phyloP scores from a whole-genome alignment of 1,284 basidiomycete genomes.

The Cerrena zonata region DNA sequence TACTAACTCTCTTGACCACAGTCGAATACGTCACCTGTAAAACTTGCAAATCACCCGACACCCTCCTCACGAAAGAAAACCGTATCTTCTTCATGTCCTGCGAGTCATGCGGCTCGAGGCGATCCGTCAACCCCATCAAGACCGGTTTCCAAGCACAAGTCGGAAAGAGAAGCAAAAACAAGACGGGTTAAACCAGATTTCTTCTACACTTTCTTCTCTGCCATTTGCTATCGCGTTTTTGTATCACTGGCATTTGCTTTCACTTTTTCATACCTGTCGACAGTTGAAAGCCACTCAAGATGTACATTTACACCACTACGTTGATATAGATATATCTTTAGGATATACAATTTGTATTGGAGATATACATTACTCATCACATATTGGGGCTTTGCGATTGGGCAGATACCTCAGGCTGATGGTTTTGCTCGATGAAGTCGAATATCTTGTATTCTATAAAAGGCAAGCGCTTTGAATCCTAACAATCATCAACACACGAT shows the following conservation, averaged over 20 bases:
- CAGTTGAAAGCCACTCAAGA: neutral
- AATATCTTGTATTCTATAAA: neutral
- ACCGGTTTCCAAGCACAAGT: constrained; percentile 98
- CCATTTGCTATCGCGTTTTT: neutral
- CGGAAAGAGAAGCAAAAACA: constrained; percentile 75
- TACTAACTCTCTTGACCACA: constrained; percentile 26
- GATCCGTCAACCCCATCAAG: constrained; percentile 96
- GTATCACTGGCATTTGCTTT: neutral
- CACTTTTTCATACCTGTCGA: neutral
- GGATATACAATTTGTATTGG: neutral
- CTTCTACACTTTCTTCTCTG: neutral
- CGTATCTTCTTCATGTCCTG: constrained; percentile 99
- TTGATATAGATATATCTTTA: neutral
- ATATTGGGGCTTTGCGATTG: neutral
- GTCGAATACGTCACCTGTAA: constrained; percentile 99
- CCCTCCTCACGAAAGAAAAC: constrained; percentile 93
- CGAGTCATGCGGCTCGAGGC: constrained; percentile 86
- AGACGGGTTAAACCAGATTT: constrained; percentile 35
- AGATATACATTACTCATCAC: neutral
- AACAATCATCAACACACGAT: neutral
- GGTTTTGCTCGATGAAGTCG: neutral
- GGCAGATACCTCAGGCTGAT: neutral
- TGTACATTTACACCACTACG: neutral
- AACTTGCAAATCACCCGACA: constrained; percentile 98
- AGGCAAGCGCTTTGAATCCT: neutral